Evolutionary conservation across 352 stramenopile species (phyloP).

Genomic region (Elongisporangium senticosum): DNA sequence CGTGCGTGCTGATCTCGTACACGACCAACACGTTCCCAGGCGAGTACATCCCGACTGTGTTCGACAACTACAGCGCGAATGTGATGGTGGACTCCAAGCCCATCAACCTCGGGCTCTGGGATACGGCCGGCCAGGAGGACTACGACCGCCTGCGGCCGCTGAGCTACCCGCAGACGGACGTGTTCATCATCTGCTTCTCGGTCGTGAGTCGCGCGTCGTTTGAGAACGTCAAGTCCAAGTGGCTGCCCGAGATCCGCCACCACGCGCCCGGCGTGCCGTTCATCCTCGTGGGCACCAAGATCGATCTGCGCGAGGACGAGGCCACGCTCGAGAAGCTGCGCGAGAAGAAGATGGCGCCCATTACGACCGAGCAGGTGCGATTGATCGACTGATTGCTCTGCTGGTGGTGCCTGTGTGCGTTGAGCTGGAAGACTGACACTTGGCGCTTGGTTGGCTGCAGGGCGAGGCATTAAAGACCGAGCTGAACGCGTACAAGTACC

Average conservation of each 20-base stretch:
- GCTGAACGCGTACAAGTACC: conserved; percentile 88
- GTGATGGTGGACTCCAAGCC: conserved; percentile 92
- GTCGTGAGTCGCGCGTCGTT: conserved; percentile 92
- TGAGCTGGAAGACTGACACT: not conserved
- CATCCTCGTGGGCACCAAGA: conserved; percentile 95
- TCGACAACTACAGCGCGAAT: conserved; percentile 93
- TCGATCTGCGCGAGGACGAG: conserved; percentile 88
- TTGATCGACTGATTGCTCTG: not conserved
- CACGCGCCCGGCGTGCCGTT: conserved; percentile 89
- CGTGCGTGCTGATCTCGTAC: conserved; percentile 96
- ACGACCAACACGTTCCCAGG: conserved; percentile 95
- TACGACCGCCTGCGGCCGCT: conserved; percentile 94
- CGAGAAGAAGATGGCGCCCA: conserved; percentile 79
- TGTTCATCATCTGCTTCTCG: conserved; percentile 96
- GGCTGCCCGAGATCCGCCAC: conserved; percentile 87
- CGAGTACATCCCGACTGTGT: conserved; percentile 96
- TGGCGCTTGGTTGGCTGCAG: conserved; percentile 14
- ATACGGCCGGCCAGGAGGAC: conserved; percentile 96
- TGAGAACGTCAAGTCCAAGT: conserved; percentile 95
- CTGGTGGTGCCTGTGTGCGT: not conserved
- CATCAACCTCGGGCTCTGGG: conserved; percentile 96
- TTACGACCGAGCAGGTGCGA: conserved; percentile 62
- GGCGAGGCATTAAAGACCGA: conserved; percentile 87
- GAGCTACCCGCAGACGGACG: conserved; percentile 95
- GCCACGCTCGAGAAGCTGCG: conserved; percentile 86